Evolutionary conservation across 768 basidiomycete genomes (phyloP).

Genomic region (Boletus coccyginus): DNA sequence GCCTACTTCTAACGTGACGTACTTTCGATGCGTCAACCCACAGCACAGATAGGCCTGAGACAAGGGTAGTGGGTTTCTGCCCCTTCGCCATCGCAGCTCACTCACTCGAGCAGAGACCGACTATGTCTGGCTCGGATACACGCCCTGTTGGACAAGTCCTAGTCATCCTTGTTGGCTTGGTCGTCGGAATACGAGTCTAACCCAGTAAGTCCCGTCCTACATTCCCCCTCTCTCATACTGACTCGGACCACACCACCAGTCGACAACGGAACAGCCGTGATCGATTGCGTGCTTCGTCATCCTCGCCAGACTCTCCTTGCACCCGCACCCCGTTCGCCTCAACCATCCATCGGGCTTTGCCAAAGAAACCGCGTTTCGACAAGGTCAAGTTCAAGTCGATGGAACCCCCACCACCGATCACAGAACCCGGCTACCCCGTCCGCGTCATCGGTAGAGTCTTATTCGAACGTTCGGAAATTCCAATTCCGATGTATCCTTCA

Average conservation of each 20-base stretch:
- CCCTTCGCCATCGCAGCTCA: not conserved
- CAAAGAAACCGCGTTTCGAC: conserved; percentile 15
- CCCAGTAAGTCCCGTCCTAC: conserved; percentile 37
- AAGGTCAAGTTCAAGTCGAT: conserved; percentile 1
- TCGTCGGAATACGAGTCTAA: conserved; percentile 65
- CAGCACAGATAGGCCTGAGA: not conserved
- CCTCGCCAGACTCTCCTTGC: conserved; percentile 28
- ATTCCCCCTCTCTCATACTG: not conserved
- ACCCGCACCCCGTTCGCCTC: conserved; percentile 4
- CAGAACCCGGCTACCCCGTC: conserved; percentile 46
- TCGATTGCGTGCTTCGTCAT: conserved; percentile 60
- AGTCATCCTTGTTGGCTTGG: conserved; percentile 57
- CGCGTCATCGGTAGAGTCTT: conserved; percentile 46
- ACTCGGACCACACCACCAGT: conserved; percentile 38
- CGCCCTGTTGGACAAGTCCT: conserved; percentile 55
- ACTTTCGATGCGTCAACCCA: conserved; percentile 41
- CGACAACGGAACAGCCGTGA: conserved; percentile 72
- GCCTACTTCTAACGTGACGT: conserved; percentile 59
- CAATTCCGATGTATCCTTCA: too few species aligned
- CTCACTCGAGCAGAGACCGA: conserved; percentile 41
- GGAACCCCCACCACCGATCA: conserved; percentile 37
- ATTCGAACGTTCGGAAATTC: too few species aligned
- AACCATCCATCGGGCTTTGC: conserved; percentile 7
- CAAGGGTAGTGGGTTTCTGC: conserved; percentile 25
- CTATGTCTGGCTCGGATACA: conserved; percentile 68